Evolutionary conservation across 768 basidiomycete species (phyloP), one percentile per base, ranked within the genome.

Genomic region (Postia placenta): DNA sequence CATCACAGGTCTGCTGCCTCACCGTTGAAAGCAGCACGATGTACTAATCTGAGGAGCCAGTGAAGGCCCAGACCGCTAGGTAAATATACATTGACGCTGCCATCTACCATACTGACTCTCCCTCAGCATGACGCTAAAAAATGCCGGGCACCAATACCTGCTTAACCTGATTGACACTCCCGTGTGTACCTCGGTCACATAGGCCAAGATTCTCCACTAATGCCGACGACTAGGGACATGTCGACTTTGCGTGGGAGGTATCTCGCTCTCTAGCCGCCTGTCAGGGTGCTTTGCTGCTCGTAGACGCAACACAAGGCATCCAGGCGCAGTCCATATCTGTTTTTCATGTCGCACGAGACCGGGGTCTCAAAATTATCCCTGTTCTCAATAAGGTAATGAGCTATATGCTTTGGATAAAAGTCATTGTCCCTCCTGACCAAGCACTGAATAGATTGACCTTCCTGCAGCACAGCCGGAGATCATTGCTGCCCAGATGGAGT

Each of bases 311-410:
- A 45, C 94, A 95, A 71, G 96, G 96, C 15, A 84, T 99, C 6
- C 96, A 99, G 67, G 96, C 96, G 0, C 96, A 99, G 67, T 92
- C 94, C 12, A 82, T 99, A 46, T 95, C 91, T 0, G 95, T 98
- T 4, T 94, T 88, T 57, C 90, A 95, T 56, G 80, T 85, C 40
- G 95, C 95, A 3, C 75, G 72, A 62, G 91, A 94, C 60, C 75
- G 83, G 30, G 84, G 87, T 1, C 67, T 95, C 24, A 83, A 74
- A 35, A 86, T 96, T 42, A 86, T 96, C 42, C 92, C 94, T 9
- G 87, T 97, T 19, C 70, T 96, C 28, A 98, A 96, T 73, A 98
- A 96, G 77, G 91, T 87, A 38, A 20, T 53, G 51, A 22, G 22
- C 27, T 12, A 37, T 30, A 47, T 37, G 28, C 15, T 39, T 48